These are phyloP conservation scores for Ailanthus altissimus DNA, from an alignment of 345 rosid genomes.

Conservation along the genomic window DNA sequence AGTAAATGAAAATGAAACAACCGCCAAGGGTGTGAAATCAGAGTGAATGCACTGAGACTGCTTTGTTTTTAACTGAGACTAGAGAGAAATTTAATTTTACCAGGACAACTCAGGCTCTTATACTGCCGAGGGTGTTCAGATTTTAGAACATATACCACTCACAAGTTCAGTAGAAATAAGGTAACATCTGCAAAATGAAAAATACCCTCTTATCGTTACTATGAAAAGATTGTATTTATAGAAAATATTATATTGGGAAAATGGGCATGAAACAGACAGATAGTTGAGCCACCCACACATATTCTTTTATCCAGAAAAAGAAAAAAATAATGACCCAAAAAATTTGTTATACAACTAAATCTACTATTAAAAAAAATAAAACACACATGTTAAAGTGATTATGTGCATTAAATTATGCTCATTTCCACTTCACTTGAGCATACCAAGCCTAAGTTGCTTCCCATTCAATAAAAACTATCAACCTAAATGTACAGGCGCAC, in stretches of 20 bases:
- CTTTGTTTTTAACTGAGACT: background rate
- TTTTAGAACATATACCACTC: background rate
- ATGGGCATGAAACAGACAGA: background rate
- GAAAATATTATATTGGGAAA: background rate
- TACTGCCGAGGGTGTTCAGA: no score
- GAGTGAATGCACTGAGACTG: background rate
- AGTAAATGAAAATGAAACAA: background rate
- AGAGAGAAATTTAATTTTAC: background rate
- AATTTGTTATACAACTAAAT: background rate
- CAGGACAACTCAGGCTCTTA: no score
- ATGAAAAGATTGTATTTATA: background rate
- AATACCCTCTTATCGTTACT: background rate
- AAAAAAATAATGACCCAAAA: no score
- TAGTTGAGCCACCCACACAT: background rate
- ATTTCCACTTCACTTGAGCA: no score
- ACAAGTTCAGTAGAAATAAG: background rate
- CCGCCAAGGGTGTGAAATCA: background rate
- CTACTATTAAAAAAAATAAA: no score
- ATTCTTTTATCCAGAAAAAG: background rate
- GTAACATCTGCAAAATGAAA: background rate
- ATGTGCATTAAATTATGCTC: no score
- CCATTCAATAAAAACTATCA: no score
- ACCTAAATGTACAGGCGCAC: no score
- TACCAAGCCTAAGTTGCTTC: no score
- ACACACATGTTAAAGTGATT: no score